Percentiles rank a stretch among this genome's conserved stretches.
These are phyloP conservation scores for Diaporthe amygdali DNA, from an alignment of 2,329 filamentous ascomycete genomes.

Conservation along the genomic window DNA sequence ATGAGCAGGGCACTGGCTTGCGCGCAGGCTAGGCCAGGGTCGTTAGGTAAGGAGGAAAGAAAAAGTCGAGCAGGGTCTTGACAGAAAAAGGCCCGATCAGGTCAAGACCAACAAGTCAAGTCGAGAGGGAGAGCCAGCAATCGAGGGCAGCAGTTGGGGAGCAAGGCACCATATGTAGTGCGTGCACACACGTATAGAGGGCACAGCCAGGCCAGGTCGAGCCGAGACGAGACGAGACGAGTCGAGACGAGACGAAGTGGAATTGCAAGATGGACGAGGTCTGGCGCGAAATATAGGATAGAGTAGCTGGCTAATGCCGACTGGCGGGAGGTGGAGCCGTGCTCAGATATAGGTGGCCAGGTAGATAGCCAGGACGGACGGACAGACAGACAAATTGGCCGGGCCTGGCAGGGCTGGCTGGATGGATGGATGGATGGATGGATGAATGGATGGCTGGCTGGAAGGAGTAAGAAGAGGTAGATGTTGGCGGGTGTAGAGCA, in stretches of 20 bases:
- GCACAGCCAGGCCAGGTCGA: background rate
- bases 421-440: too few species aligned
- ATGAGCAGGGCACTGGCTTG: background rate
- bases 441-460: background rate
- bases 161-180: slow-evolving; percentile 14
- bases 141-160: background rate
- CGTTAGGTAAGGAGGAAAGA: background rate
- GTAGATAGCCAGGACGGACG: background rate
- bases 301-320: slow-evolving; percentile 3
- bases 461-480: background rate
- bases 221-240: background rate
- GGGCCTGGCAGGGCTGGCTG: background rate
- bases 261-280: slow-evolving; percentile 16
- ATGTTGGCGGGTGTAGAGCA: background rate
- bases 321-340: slow-evolving; percentile 6
- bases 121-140: background rate
- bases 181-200: background rate
- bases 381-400: background rate
- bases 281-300: slow-evolving; percentile 16
- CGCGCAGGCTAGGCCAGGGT: background rate
- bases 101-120: background rate
- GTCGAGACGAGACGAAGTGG: background rate
- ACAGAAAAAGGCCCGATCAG: background rate
- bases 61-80: background rate
- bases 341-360: slow-evolving; percentile 4